Percentiles rank a stretch among this genome's conserved stretches.
These are phyloP conservation scores for Plasmodium berghei DNA, from an alignment of 169 alveolate species.

Conservation along the genomic window DNA sequence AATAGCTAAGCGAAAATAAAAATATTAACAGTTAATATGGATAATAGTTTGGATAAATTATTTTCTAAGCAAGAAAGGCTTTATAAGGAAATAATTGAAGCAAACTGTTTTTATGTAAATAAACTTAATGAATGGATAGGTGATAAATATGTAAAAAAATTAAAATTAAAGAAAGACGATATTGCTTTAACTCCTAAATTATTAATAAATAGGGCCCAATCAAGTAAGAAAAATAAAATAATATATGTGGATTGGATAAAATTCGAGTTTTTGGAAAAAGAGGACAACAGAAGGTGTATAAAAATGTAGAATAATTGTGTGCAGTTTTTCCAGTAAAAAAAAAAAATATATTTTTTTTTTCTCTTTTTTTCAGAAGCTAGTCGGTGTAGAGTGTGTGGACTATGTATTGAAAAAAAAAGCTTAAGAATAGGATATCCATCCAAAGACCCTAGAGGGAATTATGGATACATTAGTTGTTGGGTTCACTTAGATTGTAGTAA, in stretches of 20 bases:
- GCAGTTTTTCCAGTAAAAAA: not conserved
- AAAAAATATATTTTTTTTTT: not conserved
- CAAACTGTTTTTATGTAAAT: conserved; percentile 44
- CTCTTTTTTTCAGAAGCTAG: conserved; percentile 44
- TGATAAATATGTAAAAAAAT: conserved; percentile 17
- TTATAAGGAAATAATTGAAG: conserved; percentile 62
- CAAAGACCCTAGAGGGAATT: conserved; percentile 77
- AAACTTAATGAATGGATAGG: conserved; percentile 63
- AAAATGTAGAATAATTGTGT: conserved; percentile 1
- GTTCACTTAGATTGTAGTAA: conserved; percentile 78
- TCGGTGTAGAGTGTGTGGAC: conserved; percentile 77
- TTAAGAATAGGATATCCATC: conserved; percentile 78
- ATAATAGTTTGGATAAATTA: conserved; percentile 29
- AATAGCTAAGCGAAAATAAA: too few relatives aligned
- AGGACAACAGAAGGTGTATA: not conserved
- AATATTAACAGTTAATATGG: conserved; percentile 8
- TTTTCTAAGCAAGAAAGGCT: conserved; percentile 59
- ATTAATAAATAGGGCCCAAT: conserved; percentile 39
- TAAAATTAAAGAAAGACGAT: conserved; percentile 50
- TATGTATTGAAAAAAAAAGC: conserved; percentile 51
- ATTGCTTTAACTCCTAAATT: conserved; percentile 46
- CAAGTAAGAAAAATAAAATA: conserved; percentile 41
- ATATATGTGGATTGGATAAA: not conserved
- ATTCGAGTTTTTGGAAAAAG: not conserved
- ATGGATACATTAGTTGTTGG: conserved; percentile 80